A percentile compares a stretch with the other conserved stretches of the same genome.
Conservation (phyloP, 805 yeast genomes). For the Yarrowia deformans region DNA sequence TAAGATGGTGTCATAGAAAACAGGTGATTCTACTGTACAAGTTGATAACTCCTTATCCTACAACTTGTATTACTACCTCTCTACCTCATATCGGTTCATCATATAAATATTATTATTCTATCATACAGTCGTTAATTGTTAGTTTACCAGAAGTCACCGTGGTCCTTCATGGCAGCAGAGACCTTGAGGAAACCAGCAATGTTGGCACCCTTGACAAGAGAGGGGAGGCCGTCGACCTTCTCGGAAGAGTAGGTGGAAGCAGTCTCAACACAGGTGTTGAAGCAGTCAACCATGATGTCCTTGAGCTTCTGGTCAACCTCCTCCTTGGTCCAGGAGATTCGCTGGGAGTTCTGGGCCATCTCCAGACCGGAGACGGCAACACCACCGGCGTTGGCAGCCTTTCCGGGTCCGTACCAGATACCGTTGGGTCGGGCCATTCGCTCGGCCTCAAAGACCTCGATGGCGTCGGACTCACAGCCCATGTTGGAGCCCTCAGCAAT, state of each 20-base stretch:
- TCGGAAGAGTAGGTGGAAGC: conserved; percentile 81
- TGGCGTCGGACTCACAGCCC: conserved; percentile 99
- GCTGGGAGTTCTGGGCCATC: conserved; percentile 99
- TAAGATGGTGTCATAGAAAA: neutral
- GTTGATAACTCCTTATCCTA: too few species aligned
- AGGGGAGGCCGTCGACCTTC: conserved; percentile 75
- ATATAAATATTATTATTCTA: conserved; percentile 36
- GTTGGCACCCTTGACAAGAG: conserved; percentile 98
- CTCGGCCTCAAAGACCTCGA: conserved; percentile 81
- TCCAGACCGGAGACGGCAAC: conserved; percentile 98
- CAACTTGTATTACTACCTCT: too few species aligned
- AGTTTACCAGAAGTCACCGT: conserved; percentile 72
- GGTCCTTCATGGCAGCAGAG: conserved; percentile 97
- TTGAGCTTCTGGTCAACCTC: conserved; percentile 91
- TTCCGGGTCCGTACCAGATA: conserved; percentile 99
- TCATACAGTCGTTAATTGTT: conserved; percentile 37
- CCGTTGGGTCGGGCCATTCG: conserved; percentile 51
- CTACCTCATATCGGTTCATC: neutral
- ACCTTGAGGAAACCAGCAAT: conserved; percentile 99
- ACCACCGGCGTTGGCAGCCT: conserved; percentile 99
- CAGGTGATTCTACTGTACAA: too few species aligned
- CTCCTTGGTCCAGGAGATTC: conserved; percentile 88
- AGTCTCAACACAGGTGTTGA: conserved; percentile 89
- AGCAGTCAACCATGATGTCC: conserved; percentile 91
- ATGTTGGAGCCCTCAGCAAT: conserved; percentile 99